Evolutionary conservation across 176 grass and related monocot species (phyloP).

Genomic region (Hyparrhenia diplandra): DNA sequence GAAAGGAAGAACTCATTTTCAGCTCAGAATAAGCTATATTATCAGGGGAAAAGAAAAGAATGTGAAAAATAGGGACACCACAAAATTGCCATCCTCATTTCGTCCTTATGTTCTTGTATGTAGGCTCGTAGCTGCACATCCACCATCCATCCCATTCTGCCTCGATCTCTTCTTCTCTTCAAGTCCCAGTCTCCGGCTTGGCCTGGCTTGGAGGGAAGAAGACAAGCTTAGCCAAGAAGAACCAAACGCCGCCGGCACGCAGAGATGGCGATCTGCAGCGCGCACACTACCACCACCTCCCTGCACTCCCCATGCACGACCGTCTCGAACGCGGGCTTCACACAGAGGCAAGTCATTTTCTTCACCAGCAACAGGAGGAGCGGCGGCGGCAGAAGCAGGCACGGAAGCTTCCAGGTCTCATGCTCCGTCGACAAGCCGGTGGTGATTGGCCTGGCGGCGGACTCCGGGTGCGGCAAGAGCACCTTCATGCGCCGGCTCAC

Average conservation of each 20-base stretch:
- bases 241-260: not conserved
- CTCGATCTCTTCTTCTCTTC: constrained; percentile 46
- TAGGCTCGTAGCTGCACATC: constrained; percentile 20
- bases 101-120: constrained; percentile 34
- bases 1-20: constrained; percentile 45
- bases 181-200: constrained; percentile 37
- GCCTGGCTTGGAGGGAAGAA: constrained; percentile 15
- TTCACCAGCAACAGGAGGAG: constrained; percentile 47
- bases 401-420: constrained; percentile 51
- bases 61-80: constrained; percentile 35
- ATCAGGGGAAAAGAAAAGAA: constrained; percentile 32
- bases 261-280: constrained; percentile 78
- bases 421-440: constrained; percentile 67
- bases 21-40: constrained; percentile 41
- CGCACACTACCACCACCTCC: constrained; percentile 52
- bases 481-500: constrained; percentile 96
- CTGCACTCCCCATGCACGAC: constrained; percentile 65
- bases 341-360: constrained; percentile 57
- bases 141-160: constrained; percentile 27
- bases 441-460: constrained; percentile 88
- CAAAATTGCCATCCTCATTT: constrained; percentile 38
- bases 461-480: constrained; percentile 86
- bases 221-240: constrained; percentile 16
- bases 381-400: constrained; percentile 25
- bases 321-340: constrained; percentile 53